phyloP scores from a whole-genome alignment of 2,329 filamentous ascomycete species.

The Microsporum ferrugineum region DNA sequence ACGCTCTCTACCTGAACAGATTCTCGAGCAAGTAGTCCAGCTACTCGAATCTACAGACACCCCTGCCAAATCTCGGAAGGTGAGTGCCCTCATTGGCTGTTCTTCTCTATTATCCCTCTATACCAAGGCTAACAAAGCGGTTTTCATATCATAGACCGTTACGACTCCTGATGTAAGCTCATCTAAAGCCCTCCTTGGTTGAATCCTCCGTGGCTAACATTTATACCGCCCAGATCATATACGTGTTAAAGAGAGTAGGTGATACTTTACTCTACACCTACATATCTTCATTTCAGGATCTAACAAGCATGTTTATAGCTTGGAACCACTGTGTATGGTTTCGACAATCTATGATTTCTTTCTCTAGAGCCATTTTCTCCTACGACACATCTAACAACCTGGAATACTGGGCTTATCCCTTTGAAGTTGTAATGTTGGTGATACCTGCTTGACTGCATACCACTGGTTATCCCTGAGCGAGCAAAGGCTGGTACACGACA shows the following conservation, averaged over 20 bases:
- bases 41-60: slow-evolving; percentile 17
- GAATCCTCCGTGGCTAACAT: not conserved
- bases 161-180: slow-evolving; percentile 16
- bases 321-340: slow-evolving; percentile 15
- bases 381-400: not conserved
- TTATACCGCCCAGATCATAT: slow-evolving; percentile 7
- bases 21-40: slow-evolving; percentile 17
- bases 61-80: slow-evolving; percentile 11
- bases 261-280: not conserved
- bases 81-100: not conserved
- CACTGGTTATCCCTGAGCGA: too few relatives aligned
- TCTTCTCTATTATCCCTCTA: not conserved
- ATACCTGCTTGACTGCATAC: too few relatives aligned
- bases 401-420: not conserved
- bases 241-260: slow-evolving; percentile 12
- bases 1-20: slow-evolving; percentile 11
- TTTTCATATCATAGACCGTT: slow-evolving; percentile 11
- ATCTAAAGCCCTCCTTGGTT: not conserved
- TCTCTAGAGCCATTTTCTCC: not conserved
- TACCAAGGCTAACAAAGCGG: not conserved
- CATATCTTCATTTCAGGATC: slow-evolving; percentile 1
- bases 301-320: slow-evolving; percentile 12
- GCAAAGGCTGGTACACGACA: not conserved
- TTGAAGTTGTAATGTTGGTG: too few relatives aligned
- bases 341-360: slow-evolving; percentile 4